A percentile compares a stretch with the other conserved stretches of the same genome.
phyloP scores from a whole-genome alignment of 1,284 basidiomycete genomes.

The Rhizopogon parksii region DNA sequence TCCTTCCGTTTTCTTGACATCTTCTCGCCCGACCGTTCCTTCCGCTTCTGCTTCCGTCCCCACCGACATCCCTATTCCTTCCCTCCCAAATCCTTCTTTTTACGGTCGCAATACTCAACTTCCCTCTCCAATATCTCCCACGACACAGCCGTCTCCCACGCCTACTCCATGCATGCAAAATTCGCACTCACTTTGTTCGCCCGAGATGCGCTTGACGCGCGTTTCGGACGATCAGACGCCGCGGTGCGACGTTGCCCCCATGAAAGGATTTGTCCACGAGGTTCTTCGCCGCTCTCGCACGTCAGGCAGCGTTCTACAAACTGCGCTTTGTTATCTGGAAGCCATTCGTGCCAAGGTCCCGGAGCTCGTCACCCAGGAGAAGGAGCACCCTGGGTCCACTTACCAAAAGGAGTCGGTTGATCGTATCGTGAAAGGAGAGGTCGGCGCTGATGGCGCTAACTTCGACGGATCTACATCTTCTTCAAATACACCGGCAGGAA shows the following conservation, averaged over 20 bases:
- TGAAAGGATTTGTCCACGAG: constrained; percentile 70
- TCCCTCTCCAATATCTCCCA: constrained; percentile 40
- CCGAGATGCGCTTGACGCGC: constrained; percentile 8
- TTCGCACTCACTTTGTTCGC: constrained; percentile 13
- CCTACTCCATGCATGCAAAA: constrained; percentile 20
- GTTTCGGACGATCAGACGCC: constrained; percentile 16
- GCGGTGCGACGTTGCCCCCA: constrained; percentile 41
- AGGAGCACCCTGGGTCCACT: constrained; percentile 31
- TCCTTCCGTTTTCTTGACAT: constrained; percentile 50
- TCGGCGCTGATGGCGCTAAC: constrained; percentile 21
- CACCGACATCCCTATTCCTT: constrained; percentile 12
- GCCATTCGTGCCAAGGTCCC: constrained; percentile 63
- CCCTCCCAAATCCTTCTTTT: constrained; percentile 8
- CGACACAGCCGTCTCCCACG: constrained; percentile 31
- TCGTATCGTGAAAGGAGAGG: constrained; percentile 41
- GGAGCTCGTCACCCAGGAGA: constrained; percentile 48
- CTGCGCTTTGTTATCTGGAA: constrained; percentile 73
- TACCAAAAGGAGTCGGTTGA: constrained; percentile 37
- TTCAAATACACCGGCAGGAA: constrained; percentile 12
- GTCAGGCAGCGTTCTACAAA: constrained; percentile 68
- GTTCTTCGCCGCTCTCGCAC: constrained; percentile 70
- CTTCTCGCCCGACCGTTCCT: constrained; percentile 28
- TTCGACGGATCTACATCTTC: constrained; percentile 4
- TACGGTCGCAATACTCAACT: constrained; percentile 35
- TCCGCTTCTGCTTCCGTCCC: constrained; percentile 16